Base-by-base conservation (phyloP, 345 rosid genomes). In the Cardiospermum halicacabum region DNA sequence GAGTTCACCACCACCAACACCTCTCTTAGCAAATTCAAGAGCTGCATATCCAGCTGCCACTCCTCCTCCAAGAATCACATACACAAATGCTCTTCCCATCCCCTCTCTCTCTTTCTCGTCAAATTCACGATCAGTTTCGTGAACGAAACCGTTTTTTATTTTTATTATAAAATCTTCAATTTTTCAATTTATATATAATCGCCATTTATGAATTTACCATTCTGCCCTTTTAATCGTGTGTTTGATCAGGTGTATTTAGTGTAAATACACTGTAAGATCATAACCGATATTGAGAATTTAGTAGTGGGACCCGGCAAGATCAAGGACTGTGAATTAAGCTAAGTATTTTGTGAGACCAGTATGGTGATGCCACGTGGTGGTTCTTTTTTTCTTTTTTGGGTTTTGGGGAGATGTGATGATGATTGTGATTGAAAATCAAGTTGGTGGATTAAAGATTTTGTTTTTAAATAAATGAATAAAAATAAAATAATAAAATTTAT, bases 21-120 rank as follows among this genome's bases (percentile, higher is more conserved):
- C 92, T 80, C 74, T 72, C 67, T 75, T 79, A n/a, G 90, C 75
- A 83, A 91, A 87, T 78, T 94, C 97, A 67, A 94, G 89, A 68
- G 96, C 96, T 37, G 99, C 96, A 75, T 91, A 94, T 5, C 99
- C 99, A 74, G 96, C 95, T 34, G 95, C 87, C 7, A 94, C 99
- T 22, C 97, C 99, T 57, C 99, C 99, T 36, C 99, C 99, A 1
- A 94, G 75, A 62, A 91, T 91, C 61, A 94, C 99, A 76, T 89
- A 94, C 34, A 87, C 91, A 69, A 89, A 94, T 31, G 93, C 99
- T 81, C 99, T 91, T 67, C 97, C 99, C 97, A 93, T 93, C 70
- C 45, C 66, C 62, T 39, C 34, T 22, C 15, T 53, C 25, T 30
- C 30, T 16, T 19, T 4, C 54, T 25, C 51, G 39, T 22, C 27